These are phyloP conservation scores for Boechera divaricarpa DNA, from an alignment of 345 rosid genomes.

Conservation along the genomic window DNA sequence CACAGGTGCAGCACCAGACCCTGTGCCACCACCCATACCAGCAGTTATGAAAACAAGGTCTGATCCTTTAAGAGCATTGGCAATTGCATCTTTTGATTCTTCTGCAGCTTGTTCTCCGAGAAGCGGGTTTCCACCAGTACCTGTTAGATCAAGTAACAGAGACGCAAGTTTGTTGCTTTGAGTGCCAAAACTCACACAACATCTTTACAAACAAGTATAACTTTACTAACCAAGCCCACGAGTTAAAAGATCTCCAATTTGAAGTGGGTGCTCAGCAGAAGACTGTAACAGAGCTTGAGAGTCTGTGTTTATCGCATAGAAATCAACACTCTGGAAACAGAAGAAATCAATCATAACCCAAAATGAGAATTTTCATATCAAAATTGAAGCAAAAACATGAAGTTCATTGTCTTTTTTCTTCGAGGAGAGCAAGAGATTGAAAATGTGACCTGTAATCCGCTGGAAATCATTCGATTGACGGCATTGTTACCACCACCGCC, in stretches of 20 bases:
- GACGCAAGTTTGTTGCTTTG: conserved; percentile 20
- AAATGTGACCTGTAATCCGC: conserved; percentile 77
- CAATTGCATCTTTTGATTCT: conserved; percentile 91
- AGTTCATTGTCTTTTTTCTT: neutral
- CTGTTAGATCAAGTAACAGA: conserved; percentile 47
- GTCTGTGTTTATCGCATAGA: conserved; percentile 94
- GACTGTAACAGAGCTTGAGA: conserved; percentile 90
- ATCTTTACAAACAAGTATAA: neutral
- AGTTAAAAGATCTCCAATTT: conserved; percentile 94
- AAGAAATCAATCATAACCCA: neutral
- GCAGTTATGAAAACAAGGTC: conserved; percentile 98
- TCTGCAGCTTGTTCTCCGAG: conserved; percentile 99
- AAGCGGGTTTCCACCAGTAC: conserved; percentile 96
- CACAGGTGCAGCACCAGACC: conserved; percentile 99
- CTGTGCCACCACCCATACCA: conserved; percentile 99
- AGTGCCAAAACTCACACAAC: conserved; percentile 22
- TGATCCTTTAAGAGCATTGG: conserved; percentile 92
- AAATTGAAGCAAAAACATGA: neutral
- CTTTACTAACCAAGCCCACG: conserved; percentile 82
- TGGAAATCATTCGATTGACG: conserved; percentile 96
- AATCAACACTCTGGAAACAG: conserved; percentile 76
- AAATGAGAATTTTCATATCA: conserved; percentile 10
- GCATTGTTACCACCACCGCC: conserved; percentile 99
- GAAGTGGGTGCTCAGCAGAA: conserved; percentile 82
- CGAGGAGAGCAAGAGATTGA: neutral